Base-by-base conservation (phyloP, 2,329 filamentous ascomycete species). In the Emydomyces testavorans region DNA sequence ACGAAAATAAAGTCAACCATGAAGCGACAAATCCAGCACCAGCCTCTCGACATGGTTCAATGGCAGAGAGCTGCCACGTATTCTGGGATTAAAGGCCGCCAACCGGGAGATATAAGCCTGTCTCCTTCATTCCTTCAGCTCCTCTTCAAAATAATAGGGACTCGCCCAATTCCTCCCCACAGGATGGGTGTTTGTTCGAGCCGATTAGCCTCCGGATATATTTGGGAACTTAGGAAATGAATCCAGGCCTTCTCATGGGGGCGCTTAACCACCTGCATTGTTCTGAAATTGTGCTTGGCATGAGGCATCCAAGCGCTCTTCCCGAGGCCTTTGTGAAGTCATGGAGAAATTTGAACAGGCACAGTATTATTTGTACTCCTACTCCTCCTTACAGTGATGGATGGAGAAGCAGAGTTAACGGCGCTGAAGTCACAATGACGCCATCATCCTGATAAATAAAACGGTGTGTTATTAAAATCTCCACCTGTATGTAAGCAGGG, bases 211-310 rank as follows among this genome's bases (percentile, higher is more conserved):
- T 8, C 29, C 29, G 10, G 29, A 31, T 29, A 31, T 31, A 11
- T 31, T 31, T 8, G 29, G n/a, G n/a, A n/a, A n/a, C n/a, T n/a
- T n/a, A n/a, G n/a, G n/a, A n/a, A n/a, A n/a, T n/a, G n/a, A n/a
- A n/a, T n/a, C n/a, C n/a, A n/a, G n/a, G n/a, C n/a, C n/a, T n/a
- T n/a, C n/a, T n/a, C n/a, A n/a, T n/a, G n/a, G 6, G 20, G 16
- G 13, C 31, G 18, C n/a, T 23, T 7, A 26, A 37, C 13, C 31
- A 45, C 20, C 42, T 28, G 42, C 42, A 45, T 45, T 45, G 42
- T 45, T n/a, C 13, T 45, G 42, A 26, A 45, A 45, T 15, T 37
- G 32, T 21, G 42, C 42, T 45, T 45, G 42, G 42, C 42, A 20
- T 11, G 42, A n/a, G 21, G 23, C 10, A 11, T 37, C 42, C 20